Evolutionary conservation across 768 basidiomycete species (phyloP), one percentile per base, ranked within the genome.

Genomic region (Hortiboletus flavorubellus): DNA sequence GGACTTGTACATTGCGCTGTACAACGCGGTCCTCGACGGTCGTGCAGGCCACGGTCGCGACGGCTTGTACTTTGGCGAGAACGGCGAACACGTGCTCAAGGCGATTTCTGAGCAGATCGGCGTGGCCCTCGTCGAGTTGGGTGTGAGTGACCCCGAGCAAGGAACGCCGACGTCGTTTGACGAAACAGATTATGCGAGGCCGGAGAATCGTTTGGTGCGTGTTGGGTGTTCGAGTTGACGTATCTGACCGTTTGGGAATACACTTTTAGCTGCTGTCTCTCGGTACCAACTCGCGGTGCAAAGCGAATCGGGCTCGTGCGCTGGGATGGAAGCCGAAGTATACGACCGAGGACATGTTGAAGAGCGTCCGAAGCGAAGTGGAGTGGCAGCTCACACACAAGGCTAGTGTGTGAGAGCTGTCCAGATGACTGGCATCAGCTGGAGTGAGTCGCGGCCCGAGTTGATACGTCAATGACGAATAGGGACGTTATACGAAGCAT

Each of bases 31-130:
- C n/a, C 47, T 53, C 26, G 59, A 71, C 0, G 48, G 53, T 1
- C 40, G 41, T 1, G 51, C 55, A 2, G 38, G 47, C 1, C 59
- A 53, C 21, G 60, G 58, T 2, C 74, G 75, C 3, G 75, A 78
- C 10, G 80, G 82, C 1, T 76, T 73, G 47, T 83, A 83, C 58
- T 82, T 82, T 59, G 79, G 72, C 12, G 79, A 72, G 51, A 80
- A 71, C 55, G 80, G 75, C 48, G 78, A 83, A 55, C 73, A 78
- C 42, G 71, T 58, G 4, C 33, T 78, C 35, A 76, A 74, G 40
- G 70, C 77, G 5, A 58, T 83, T 12, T 65, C 68, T 12, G 73
- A 73, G 37, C 68, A 68, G 1, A 72, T 82, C 39, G 75, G 70
- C 1, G 63, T 73, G 73, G 59, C 23, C 0, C 37, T 61, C 23